Base-by-base conservation (phyloP, 768 basidiomycete genomes). In the Amanita jacksonii region DNA sequence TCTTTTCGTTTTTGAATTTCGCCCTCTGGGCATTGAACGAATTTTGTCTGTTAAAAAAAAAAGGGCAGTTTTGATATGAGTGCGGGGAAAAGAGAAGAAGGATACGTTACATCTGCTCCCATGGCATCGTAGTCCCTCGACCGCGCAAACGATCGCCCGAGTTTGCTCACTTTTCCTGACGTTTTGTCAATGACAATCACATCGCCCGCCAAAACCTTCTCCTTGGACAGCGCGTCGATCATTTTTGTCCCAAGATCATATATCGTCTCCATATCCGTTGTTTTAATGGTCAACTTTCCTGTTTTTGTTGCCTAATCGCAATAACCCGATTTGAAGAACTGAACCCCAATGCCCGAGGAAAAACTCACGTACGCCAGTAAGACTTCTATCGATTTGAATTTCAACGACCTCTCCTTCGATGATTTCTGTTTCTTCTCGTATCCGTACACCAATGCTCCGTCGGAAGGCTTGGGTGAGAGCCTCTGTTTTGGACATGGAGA, bases 231-330 rank as follows among this genome's bases (percentile, higher is more conserved):
- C 3, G 92, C 83, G 52, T 99, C 96, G 38, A 99, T 98, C 96
- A 99, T 98, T 74, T 98, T 99, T 39, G 83, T 89, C 8, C 96
- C 96, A 23, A 98, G 74, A 64, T 99, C 96, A 59, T 99, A 99
- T 24, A 99, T 85, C 4, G 96, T 98, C 68, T 98, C 96, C 96
- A 99, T 98, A 61, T 98, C 94, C 2, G 92, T 47, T 15, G 46
- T 94, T 65, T 98, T 98, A 55, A 99, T 85, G 0, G 96, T 98
- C 48, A 98, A 62, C 60, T 96, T 93, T 2, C 94, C 96, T 1
- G 96, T 97, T 67, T 97, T 98, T 3, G 92, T 96, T 0, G 93
- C 90, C 93, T 96, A 54, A 32, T 5, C 27, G 46, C 22, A 37
- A 41, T 2, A 8, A 3, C 28, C 28, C 41, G 30, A 34, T 13